These are phyloP conservation scores for Alternaria hordeiaustralica DNA, from an alignment of 2,329 filamentous ascomycete genomes.

Conservation along the genomic window DNA sequence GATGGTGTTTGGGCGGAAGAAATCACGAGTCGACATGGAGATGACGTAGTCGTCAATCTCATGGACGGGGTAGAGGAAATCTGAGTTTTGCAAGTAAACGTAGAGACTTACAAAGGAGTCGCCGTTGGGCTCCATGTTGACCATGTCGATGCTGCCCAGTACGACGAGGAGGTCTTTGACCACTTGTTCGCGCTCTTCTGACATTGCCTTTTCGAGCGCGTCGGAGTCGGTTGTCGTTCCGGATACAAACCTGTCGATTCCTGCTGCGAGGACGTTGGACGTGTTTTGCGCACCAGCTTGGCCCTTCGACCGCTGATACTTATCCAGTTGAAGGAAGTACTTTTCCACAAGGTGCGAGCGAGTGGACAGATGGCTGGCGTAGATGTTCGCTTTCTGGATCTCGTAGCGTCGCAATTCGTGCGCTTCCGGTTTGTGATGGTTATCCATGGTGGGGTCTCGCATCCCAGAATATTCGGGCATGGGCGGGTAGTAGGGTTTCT, in stretches of 20 bases:
- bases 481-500: conserved; percentile 45
- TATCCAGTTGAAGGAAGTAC: conserved; percentile 78
- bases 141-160: conserved; percentile 77
- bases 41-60: conserved; percentile 5
- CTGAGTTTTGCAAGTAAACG: conserved; percentile 18
- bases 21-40: conserved; percentile 11
- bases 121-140: conserved; percentile 79
- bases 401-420: conserved; percentile 65
- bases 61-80: conserved; percentile 14
- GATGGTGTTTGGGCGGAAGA: conserved; percentile 11
- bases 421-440: conserved; percentile 33
- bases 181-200: conserved; percentile 78
- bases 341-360: conserved; percentile 86
- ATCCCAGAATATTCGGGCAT: conserved; percentile 44
- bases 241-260: conserved; percentile 40
- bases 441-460: conserved; percentile 33
- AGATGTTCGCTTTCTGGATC: conserved; percentile 91
- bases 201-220: conserved; percentile 68
- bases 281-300: conserved; percentile 51
- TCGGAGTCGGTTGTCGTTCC: conserved; percentile 39
- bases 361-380: conserved; percentile 79
- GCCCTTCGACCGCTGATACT: conserved; percentile 57
- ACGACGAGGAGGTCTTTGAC: conserved; percentile 79
- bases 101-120: conserved; percentile 64
- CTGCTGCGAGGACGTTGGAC: conserved; percentile 28